Evolutionary conservation across 2,329 filamentous ascomycete genomes (phyloP), one percentile per base, ranked within the genome.

Genomic region (Aphanocladium album): DNA sequence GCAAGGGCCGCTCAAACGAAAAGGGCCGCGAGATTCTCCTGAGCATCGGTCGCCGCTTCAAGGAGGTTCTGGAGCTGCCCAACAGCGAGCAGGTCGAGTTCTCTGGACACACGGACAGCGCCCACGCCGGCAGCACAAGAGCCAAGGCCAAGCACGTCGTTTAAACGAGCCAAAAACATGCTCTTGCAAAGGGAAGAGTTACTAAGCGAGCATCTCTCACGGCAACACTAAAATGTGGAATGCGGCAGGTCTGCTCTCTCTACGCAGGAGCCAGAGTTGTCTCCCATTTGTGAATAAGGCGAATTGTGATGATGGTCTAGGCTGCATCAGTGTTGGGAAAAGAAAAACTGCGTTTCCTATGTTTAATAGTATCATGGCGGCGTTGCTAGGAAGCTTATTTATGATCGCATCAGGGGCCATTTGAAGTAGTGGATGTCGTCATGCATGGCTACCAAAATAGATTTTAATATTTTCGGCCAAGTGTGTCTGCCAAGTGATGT

Each of bases 61-160:
- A 99, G 86, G 89, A 92, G 67, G 88, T 96, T 27, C 82, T 99
- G 60, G 87, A 90, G 74, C 80, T 99, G 63, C 89, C 89, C 62
- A 77, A 87, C 60, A 82, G 79, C 63, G 95, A 98, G 74, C 76
- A 80, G 63, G 86, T 99, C 62, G 96, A 99, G 79, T 99, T 98
- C 79, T 96, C 91, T 21, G 95, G 95, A 63, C 95, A 99, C 79
- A 96, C 91, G 19, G 96, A 99, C 68, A 90, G 90, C 68, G 93
- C 95, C 41, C 90, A 96, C 74, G 87, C 89, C 63, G 95, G 95
- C 67, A 97, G 93, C 78, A 96, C 91, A 62, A 88, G 96, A 69
- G 95, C 95, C 61, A 98, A 96, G 83, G 90, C 95, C 69, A 99
- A 97, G 83, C 91, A 91, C 76, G 82, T 83, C 55, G 92, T 92